phyloP scores from a whole-genome alignment of 2,329 filamentous ascomycete species.

The Ascomycota sp. region DNA sequence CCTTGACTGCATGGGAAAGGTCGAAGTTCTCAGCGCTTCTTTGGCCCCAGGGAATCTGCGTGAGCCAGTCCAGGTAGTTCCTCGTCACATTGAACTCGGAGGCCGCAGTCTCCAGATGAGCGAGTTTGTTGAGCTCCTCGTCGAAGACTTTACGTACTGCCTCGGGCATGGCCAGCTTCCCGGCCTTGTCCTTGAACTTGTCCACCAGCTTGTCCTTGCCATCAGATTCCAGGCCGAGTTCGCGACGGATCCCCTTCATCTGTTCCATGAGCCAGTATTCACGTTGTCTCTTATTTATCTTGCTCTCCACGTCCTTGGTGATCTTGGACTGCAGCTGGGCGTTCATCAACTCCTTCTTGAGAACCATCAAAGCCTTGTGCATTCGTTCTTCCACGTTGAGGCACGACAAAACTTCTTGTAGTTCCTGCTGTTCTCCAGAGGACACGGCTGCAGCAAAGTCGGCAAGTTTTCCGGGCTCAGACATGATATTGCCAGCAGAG shows the following conservation, averaged over 20 bases:
- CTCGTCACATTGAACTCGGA: constrained; percentile 97
- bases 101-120: constrained; percentile 82
- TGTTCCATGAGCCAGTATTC: constrained; percentile 99
- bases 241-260: constrained; percentile 94
- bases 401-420: constrained; percentile 77
- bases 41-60: constrained; percentile 93
- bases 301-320: constrained; percentile 89
- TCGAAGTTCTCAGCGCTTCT: constrained; percentile 92
- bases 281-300: constrained; percentile 90
- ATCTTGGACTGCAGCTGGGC: constrained; percentile 94
- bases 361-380: constrained; percentile 72
- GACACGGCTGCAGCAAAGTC: constrained; percentile 95
- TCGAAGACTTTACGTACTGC: constrained; percentile 95
- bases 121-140: constrained; percentile 92
- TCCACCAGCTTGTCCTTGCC: constrained; percentile 97
- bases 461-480: constrained; percentile 85
- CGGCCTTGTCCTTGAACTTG: constrained; percentile 89
- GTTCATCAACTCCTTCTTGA: constrained; percentile 98
- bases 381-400: constrained; percentile 84
- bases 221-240: constrained; percentile 90
- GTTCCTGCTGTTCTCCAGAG: constrained; percentile 75
- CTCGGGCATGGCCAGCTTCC: constrained; percentile 90
- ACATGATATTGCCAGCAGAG: constrained; percentile 81
- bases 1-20: constrained; percentile 73
- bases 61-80: constrained; percentile 97